Percentiles rank a stretch among this genome's conserved stretches.
Evolutionary conservation across 1,139 yeast genomes (phyloP).

Genomic region (Zygoascus hellenicus): DNA sequence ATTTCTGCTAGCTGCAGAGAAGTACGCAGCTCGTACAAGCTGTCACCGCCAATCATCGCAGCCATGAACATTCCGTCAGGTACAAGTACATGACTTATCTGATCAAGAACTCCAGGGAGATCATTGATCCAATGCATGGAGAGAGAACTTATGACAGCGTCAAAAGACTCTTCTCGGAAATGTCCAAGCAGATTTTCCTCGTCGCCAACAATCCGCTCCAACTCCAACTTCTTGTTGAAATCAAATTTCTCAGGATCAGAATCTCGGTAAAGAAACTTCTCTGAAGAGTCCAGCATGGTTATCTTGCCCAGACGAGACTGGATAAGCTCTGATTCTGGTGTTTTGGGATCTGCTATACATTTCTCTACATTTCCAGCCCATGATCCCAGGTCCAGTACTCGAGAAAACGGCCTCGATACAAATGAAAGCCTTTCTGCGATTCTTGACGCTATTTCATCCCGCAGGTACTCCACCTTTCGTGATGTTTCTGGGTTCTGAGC

Average conservation of each 20-base stretch:
- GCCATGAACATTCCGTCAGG: conserved; percentile 85
- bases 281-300: conserved; percentile 64
- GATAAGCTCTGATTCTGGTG: conserved; percentile 47
- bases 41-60: conserved; percentile 80
- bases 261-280: conserved; percentile 50
- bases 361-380: conserved; percentile 58
- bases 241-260: conserved; percentile 28
- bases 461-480: conserved; percentile 62
- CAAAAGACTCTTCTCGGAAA: conserved; percentile 41
- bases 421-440: conserved; percentile 73
- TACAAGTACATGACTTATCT: conserved; percentile 55
- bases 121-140: conserved; percentile 85
- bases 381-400: conserved; percentile 66
- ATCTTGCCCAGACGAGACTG: conserved; percentile 50
- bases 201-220: conserved; percentile 52
- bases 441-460: conserved; percentile 68
- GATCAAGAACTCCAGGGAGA: conserved; percentile 55
- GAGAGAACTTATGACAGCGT: conserved; percentile 69
- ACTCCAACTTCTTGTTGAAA: conserved; percentile 42
- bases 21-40: conserved; percentile 73
- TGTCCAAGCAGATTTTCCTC: conserved; percentile 46
- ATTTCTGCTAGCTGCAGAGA: conserved; percentile 75
- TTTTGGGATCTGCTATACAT: conserved; percentile 31
- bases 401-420: conserved; percentile 57
- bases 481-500: conserved; percentile 42